phyloP scores from a whole-genome alignment of 202 grass and related monocot species.

The Schoenoplectus tabernaemontani region DNA sequence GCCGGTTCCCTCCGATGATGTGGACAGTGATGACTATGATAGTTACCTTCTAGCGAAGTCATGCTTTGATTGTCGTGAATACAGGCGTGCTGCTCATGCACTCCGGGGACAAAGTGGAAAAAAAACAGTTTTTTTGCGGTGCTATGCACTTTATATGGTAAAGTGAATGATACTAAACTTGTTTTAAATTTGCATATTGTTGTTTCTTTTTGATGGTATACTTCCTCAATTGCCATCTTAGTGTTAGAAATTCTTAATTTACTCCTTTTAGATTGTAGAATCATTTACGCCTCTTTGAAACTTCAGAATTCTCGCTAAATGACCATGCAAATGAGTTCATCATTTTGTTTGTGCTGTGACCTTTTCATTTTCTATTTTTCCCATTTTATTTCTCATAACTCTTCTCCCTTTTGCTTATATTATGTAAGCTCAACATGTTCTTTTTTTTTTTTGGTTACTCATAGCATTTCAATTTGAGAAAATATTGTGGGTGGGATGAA shows the following conservation, averaged over 20 bases:
- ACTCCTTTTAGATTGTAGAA: not conserved
- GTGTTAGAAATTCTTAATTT: not conserved
- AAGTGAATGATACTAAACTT: conserved; percentile 19
- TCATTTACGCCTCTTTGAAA: not conserved
- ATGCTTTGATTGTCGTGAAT: conserved; percentile 93
- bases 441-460: not conserved
- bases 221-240: not conserved
- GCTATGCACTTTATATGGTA: conserved; percentile 96
- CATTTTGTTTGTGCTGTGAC: not conserved
- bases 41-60: conserved; percentile 95
- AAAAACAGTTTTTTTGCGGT: conserved; percentile 73
- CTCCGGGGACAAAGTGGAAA: conserved; percentile 50
- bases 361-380: not conserved
- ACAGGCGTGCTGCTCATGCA: conserved; percentile 66
- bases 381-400: not conserved
- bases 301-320: not conserved
- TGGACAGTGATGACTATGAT: conserved; percentile 48
- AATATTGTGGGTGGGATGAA: not conserved
- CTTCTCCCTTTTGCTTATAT: not conserved
- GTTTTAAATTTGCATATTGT: not conserved
- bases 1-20: conserved; percentile 73
- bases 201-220: not conserved
- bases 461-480: not conserved
- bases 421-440: not conserved
- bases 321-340: not conserved